Evolutionary conservation across 2,329 filamentous ascomycete genomes (phyloP), one percentile per base, ranked within the genome.

Genomic region (Ascochyta viciae-villosae): DNA sequence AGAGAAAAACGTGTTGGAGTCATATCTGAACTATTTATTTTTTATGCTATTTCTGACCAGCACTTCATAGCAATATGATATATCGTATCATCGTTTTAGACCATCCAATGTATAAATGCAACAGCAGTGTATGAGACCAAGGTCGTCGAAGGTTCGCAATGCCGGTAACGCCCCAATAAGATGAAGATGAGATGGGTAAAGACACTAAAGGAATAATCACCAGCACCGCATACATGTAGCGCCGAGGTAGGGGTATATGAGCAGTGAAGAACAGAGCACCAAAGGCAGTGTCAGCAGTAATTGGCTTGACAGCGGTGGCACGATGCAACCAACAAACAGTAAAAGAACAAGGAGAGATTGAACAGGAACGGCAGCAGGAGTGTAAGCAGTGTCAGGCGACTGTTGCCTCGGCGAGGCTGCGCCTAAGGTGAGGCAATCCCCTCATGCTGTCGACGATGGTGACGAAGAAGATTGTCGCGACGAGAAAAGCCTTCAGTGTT

Each of bases 401-500:
- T 10, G 15, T 24, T 24, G 6, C 15, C 6, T 8, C 4, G 3
- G 10, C n/a, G 33, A 35, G 6, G 15, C 37, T 55, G 46, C 12
- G 47, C 46, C 22, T 29, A 23, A 15, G 53, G 53, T 1, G 53
- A 56, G 10, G 53, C 47, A 47, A 48, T 26, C 12, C 47, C 42
- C 19, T 51, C 47, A 46, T 76, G 73, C 45, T 70, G 63, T 15
- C 61, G 72, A 33, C 72, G 67, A 39, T 67, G 64, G 52, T 76
- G 73, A 23, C 73, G 70, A 15, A 67, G 58, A 19, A 74, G 62
- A 35, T 76, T 76, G 51, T 76, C 73, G 26, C 63, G 69, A 19
- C 73, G 68, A 16, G 72, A 73, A 62, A 75, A 75, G 45, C 72
- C 71, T 13, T 67, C 60, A 3, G 50, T 52, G 26, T 71, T 68